Evolutionary conservation across 768 basidiomycete species (phyloP).

Genomic region (Dioszegia aurantiaca): DNA sequence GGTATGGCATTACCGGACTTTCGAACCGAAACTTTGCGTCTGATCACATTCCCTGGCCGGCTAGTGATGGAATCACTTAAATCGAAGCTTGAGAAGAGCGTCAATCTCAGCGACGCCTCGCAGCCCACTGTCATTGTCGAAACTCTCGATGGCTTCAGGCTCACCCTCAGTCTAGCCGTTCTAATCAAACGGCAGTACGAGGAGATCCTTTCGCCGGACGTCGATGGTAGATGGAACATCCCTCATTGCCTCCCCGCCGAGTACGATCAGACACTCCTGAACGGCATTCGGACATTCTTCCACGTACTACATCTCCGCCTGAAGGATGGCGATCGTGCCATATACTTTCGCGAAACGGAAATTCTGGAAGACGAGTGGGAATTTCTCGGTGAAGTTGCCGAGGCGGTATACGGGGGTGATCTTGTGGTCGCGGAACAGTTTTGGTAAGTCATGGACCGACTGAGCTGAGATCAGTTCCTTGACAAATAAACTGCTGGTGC

Average conservation of each 20-base stretch:
- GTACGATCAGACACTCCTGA: slow-evolving; percentile 83
- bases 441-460: slow-evolving; percentile 61
- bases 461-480: slow-evolving; percentile 62
- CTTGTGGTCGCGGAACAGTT: slow-evolving; percentile 90
- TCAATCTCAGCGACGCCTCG: slow-evolving; percentile 81
- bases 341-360: slow-evolving; percentile 97
- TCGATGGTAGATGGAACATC: slow-evolving; percentile 79
- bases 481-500: slow-evolving; percentile 86
- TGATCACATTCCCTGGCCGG: slow-evolving; percentile 94
- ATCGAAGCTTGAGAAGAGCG: slow-evolving; percentile 75
- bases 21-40: slow-evolving; percentile 78
- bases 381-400: slow-evolving; percentile 86
- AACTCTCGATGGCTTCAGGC: slow-evolving; percentile 85
- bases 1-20: slow-evolving; percentile 86
- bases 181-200: slow-evolving; percentile 93
- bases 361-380: slow-evolving; percentile 96
- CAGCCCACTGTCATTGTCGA: slow-evolving; percentile 81
- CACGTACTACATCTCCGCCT: slow-evolving; percentile 92
- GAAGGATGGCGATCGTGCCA: slow-evolving; percentile 83
- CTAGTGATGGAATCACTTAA: slow-evolving; percentile 88
- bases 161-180: slow-evolving; percentile 85
- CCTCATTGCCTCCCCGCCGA: slow-evolving; percentile 84
- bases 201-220: slow-evolving; percentile 82
- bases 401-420: slow-evolving; percentile 82
- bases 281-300: slow-evolving; percentile 86